phyloP scores from a whole-genome alignment of 2,329 filamentous ascomycete species.

The Talaromyces pinophilus region DNA sequence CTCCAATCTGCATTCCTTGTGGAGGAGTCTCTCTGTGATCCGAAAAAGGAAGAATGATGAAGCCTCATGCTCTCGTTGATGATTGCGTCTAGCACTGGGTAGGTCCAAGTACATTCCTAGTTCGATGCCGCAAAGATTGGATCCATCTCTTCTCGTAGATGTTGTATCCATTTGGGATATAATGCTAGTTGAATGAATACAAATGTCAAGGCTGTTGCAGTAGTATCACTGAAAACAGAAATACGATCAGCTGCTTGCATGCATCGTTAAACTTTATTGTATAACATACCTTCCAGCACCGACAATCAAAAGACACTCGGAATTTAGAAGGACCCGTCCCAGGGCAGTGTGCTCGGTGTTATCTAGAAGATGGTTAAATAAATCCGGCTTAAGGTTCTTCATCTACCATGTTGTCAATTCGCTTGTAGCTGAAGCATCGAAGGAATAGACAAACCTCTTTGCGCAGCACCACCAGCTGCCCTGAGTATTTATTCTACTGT shows the following conservation, averaged over 20 bases:
- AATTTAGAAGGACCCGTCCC: slow-evolving; percentile 5
- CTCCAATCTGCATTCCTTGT: slow-evolving; percentile 40
- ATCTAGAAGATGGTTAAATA: slow-evolving; percentile 8
- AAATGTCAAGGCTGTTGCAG: slow-evolving; percentile 20
- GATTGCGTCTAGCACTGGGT: slow-evolving; percentile 28
- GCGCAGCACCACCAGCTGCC: background rate
- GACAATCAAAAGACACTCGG: slow-evolving; percentile 11
- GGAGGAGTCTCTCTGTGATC: slow-evolving; percentile 41
- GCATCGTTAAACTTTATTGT: too few relatives aligned
- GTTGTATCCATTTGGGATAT: slow-evolving; percentile 16
- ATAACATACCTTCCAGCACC: slow-evolving; percentile 13
- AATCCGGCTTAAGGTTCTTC: slow-evolving; percentile 15
- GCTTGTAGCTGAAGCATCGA: too few relatives aligned
- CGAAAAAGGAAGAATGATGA: slow-evolving; percentile 41
- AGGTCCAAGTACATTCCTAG: slow-evolving; percentile 30
- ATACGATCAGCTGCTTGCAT: too few relatives aligned
- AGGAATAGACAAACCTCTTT: background rate
- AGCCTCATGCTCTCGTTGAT: slow-evolving; percentile 48
- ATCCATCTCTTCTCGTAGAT: slow-evolving; percentile 19
- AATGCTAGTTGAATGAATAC: slow-evolving; percentile 8
- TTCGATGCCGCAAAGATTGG: background rate
- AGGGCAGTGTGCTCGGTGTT: slow-evolving; percentile 13
- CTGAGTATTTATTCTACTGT: slow-evolving; percentile 6
- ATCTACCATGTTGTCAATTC: background rate
- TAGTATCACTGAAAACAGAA: slow-evolving; percentile 8